Evolutionary conservation across 164 flowering plant species (phyloP), one percentile per base, ranked within the genome.

Genomic region (Stephania japonica): DNA sequence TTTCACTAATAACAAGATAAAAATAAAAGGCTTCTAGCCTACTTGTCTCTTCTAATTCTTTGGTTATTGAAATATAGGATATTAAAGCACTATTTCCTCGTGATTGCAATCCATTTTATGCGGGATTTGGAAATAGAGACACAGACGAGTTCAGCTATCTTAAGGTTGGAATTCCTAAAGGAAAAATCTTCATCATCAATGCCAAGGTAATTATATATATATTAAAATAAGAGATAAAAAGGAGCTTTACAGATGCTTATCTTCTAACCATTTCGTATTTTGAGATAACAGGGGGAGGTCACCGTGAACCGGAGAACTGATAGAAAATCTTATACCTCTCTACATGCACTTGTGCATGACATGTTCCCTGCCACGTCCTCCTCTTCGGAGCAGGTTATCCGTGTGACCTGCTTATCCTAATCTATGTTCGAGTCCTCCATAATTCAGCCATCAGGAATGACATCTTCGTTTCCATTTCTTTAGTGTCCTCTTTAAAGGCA

Each of bases 91-190:
- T 93, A 74, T 95, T 91, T 85, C 98, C 99, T 76, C 68, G 86
- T 59, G 97, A 90, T 78, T 78, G 85, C 85, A 88, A 87, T 69
- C 99, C 99, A 50, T 95, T 93, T 78, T 95, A 95, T 84, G 99
- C 99, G 78, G 99, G 99, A 76, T 95, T 95, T 80, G 99, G 99
- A 69, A 95, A 95, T 77, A 83, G 99, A 83, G 88, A 91, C 76
- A 95, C 98, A 6, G 99, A 95, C 82, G 99, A 95, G 79, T 59
- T 95, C 70, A 95, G 99, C 88, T 95, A 95, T 81, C 90, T 89
- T 69, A 95, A 87, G 77, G 97, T 93, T 68, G 99, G 98, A 78
- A 93, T 95, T 47, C 99, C 99, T 3, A 87, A 74, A 77, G 97
- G 98, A 50, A 95, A 95, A 81, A 90, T 95, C 67, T 93, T 95